Evolutionary conservation across 2,329 filamentous ascomycete species (phyloP), one percentile per base, ranked within the genome.

Genomic region (Trichoderma koningii): DNA sequence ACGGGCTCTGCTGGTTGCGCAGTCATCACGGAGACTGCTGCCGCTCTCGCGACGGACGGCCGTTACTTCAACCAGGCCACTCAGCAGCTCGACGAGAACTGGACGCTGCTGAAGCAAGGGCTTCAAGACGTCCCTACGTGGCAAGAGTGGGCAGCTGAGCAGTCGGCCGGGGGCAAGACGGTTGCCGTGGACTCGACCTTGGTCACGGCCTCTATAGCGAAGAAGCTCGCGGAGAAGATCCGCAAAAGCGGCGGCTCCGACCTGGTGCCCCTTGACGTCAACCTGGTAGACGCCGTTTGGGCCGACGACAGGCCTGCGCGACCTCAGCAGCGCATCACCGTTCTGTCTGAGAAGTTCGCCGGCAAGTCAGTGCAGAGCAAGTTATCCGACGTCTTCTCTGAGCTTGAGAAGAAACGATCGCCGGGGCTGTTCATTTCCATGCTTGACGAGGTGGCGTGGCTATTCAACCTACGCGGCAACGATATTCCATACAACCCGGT

Each of bases 401-500:
- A 97, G 71, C 81, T 99, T 17, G 88, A 91, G 67, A 97, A 95
- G 82, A 96, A 91, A 79, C 95, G 95, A 74, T 89, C 88, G 6
- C 85, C 89, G 19, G 94, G 92, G 1, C 92, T 98, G 70, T 87
- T 98, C 55, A 87, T 98, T 52, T 97, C 93, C 6, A 93, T 96
- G 88, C 86, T 99, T 50, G 95, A 99, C 73, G 95, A 99, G 77
- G 87, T 97, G 71, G 95, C 95, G 12, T 99, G 95, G 95, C 83
- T 99, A n/a, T 97, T 97, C 81, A 99, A 99, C 78, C 80, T 99
- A 55, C 88, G 95, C 70, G 95, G 95, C 71, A 95, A 85, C 76
- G 95, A 98, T 75, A 98, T 99, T 69, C 92, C 93, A 0, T 99
- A 95, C 80, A 99, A 99, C 74, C 95, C 95, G 0, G 95, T 99